These are phyloP conservation scores for Colletotrichum lentis DNA, from an alignment of 2,329 filamentous ascomycete genomes.

Conservation along the genomic window DNA sequence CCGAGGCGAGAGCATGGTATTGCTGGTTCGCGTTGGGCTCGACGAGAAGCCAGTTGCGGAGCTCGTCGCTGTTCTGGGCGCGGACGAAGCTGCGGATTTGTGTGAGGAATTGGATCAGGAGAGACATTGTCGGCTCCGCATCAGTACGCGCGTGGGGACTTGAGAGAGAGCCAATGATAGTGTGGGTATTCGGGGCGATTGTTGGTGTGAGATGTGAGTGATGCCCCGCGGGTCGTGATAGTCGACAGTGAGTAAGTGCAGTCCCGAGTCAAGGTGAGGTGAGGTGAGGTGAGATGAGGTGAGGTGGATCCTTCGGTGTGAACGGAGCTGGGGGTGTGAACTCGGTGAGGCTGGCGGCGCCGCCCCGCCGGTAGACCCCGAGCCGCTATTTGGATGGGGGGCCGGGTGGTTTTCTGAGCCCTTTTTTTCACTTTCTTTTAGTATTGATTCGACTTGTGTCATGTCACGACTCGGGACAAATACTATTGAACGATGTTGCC, in stretches of 20 bases:
- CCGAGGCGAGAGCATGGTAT: constrained; percentile 72
- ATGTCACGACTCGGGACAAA: too few relatives aligned
- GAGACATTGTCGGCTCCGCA: constrained; percentile 58
- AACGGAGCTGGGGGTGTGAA: not conserved
- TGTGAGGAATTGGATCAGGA: constrained; percentile 73
- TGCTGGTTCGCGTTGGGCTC: constrained; percentile 74
- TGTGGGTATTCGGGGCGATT: not conserved
- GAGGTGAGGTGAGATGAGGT: constrained; percentile 13
- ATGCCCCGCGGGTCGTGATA: constrained; percentile 10
- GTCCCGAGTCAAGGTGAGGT: constrained; percentile 11
- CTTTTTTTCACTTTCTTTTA: not conserved
- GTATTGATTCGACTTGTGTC: not conserved
- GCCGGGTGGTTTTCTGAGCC: not conserved
- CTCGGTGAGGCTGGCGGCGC: constrained; percentile 20
- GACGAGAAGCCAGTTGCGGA: constrained; percentile 77
- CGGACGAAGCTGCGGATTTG: constrained; percentile 70
- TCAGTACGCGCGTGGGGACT: not conserved
- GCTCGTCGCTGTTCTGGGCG: constrained; percentile 67
- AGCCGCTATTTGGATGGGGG: not conserved
- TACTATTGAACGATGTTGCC: not conserved
- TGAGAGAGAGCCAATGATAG: not conserved
- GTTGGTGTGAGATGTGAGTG: not conserved
- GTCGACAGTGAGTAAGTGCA: not conserved
- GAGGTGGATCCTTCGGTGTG: constrained; percentile 32
- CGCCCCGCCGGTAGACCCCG: not conserved